Evolutionary conservation across 140 eudicot species (phyloP).

Genomic region (Bidens hawaiensis): DNA sequence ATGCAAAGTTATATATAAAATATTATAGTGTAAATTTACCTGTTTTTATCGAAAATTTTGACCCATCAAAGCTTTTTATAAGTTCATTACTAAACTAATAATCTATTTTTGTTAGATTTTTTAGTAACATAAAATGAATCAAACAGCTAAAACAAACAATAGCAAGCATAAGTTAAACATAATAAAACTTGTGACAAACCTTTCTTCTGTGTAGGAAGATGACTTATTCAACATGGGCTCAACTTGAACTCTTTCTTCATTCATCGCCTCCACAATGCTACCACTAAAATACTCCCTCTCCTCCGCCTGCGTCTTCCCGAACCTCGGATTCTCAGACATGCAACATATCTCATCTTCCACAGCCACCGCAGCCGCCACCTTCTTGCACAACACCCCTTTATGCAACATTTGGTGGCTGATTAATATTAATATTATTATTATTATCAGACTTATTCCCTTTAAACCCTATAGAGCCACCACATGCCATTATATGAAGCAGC

Average conservation of each 20-base stretch:
- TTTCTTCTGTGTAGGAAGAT: conserved; percentile 76
- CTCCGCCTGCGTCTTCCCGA: conserved; percentile 71
- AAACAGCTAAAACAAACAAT: not conserved
- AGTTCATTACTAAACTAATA: not conserved
- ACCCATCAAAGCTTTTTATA: too few species aligned
- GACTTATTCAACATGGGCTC: conserved; percentile 57
- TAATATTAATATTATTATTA: too few species aligned
- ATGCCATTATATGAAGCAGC: conserved; percentile 63
- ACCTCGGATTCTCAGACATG: conserved; percentile 95
- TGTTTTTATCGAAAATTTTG: too few species aligned
- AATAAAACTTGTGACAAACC: conserved; percentile 29
- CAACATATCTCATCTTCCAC: conserved; percentile 54
- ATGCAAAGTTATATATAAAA: too few species aligned
- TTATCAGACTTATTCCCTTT: conserved; percentile 36
- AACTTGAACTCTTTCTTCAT: conserved; percentile 36
- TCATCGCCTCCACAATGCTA: conserved; percentile 73
- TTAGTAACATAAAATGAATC: too few species aligned
- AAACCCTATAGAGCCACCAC: conserved; percentile 66
- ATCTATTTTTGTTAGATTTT: not conserved
- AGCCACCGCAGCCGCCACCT: conserved; percentile 26
- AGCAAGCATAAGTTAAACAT: not conserved
- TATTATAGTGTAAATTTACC: too few species aligned
- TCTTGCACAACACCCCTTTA: conserved; percentile 54
- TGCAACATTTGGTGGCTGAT: conserved; percentile 26
- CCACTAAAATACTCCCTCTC: conserved; percentile 97